Conservation (phyloP, 768 basidiomycete species). For the Suillus alpinus region DNA sequence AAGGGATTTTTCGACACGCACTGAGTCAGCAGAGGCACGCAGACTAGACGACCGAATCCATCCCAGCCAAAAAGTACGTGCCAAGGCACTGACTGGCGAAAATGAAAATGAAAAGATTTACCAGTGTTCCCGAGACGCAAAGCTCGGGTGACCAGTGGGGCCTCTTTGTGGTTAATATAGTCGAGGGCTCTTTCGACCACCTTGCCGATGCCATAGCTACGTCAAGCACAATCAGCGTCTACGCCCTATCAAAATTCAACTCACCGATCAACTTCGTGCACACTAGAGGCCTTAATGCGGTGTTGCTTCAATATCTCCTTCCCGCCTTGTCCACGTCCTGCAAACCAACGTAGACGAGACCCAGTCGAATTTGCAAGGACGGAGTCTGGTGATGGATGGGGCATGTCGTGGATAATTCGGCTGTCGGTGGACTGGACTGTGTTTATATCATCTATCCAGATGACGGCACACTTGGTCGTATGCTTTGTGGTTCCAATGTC, state of each 20-base stretch:
- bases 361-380: conserved; percentile 45
- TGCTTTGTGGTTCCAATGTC: conserved; percentile 38
- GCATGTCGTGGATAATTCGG: conserved; percentile 98
- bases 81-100: not conserved
- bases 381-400: conserved; percentile 36
- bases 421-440: conserved; percentile 78
- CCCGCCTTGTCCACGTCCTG: conserved; percentile 90
- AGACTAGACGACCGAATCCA: not conserved
- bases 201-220: conserved; percentile 83
- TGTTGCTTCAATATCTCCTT: conserved; percentile 80
- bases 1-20: not conserved
- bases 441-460: conserved; percentile 99
- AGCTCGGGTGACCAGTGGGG: conserved; percentile 81
- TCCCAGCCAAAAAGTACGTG: not conserved
- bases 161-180: conserved; percentile 84
- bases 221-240: conserved; percentile 3
- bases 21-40: not conserved
- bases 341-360: conserved; percentile 90
- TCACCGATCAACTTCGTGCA: conserved; percentile 81
- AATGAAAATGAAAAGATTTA: conserved; percentile 31
- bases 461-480: conserved; percentile 77
- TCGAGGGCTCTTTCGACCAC: conserved; percentile 97
- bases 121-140: conserved; percentile 73
- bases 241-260: conserved; percentile 48
- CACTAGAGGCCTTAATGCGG: conserved; percentile 82